Evolutionary conservation across 768 basidiomycete species (phyloP).

Genomic region (Collybiopsis luxurians): DNA sequence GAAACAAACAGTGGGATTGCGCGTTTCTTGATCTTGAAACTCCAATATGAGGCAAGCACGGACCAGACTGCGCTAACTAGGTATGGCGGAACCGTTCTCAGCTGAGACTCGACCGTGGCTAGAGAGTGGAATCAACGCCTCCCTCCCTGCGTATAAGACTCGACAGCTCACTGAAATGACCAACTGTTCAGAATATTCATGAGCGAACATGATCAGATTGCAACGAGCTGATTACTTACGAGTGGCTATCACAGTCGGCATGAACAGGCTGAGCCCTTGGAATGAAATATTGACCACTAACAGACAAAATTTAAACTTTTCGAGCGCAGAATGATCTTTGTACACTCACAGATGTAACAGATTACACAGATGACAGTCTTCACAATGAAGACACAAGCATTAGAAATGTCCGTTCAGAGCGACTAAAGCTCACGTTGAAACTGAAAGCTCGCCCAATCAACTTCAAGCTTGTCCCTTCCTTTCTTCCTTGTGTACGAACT

Average conservation of each 20-base stretch:
- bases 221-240: slow-evolving; percentile 26
- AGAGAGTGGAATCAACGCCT: not conserved
- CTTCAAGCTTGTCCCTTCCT: slow-evolving; percentile 26
- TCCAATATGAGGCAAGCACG: slow-evolving; percentile 29
- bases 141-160: not conserved
- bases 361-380: slow-evolving; percentile 18
- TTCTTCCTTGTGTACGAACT: slow-evolving; percentile 22
- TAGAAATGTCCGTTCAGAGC: not conserved
- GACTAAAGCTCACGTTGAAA: slow-evolving; percentile 23
- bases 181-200: slow-evolving; percentile 20
- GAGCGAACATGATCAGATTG: not conserved
- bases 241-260: slow-evolving; percentile 44
- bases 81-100: slow-evolving; percentile 49
- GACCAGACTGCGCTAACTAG: slow-evolving; percentile 41
- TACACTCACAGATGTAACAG: slow-evolving; percentile 13
- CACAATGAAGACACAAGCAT: not conserved
- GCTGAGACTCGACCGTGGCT: slow-evolving; percentile 44
- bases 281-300: slow-evolving; percentile 38
- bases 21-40: slow-evolving; percentile 35
- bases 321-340: not conserved
- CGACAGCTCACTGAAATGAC: slow-evolving; percentile 29
- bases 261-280: slow-evolving; percentile 42
- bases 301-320: not conserved
- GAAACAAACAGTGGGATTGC: slow-evolving; percentile 33
- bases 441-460: slow-evolving; percentile 29